Evolutionary conservation across 371 early-diverging fungal genomes (phyloP), one percentile per base, ranked within the genome.

Genomic region (Gilbertella persicaria): DNA sequence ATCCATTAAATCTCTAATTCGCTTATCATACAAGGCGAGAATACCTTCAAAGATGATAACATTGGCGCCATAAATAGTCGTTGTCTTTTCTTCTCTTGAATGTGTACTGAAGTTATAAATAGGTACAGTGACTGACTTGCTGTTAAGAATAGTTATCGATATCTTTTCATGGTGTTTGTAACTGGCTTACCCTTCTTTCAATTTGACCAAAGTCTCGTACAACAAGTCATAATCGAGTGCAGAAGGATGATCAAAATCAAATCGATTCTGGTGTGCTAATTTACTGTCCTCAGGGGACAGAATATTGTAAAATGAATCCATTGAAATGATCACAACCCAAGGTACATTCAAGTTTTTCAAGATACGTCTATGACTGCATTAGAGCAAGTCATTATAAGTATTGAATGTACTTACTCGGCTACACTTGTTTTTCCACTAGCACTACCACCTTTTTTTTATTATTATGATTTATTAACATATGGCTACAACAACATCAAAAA

Each of bases 41-140:
- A 95, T 95, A 39, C 97, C 97, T 61, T 96, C 95, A 70, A 94
- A 94, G 37, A 95, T 91, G 36, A 96, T 77, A 4, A 97, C 92
- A 50, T 92, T 94, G 20, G 95, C 96, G 40, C 95, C 95, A 66
- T 95, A 94, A 16, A 95, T 77, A 2, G 86, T 77, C 39, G 79
- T 82, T 2, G 80, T 71, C 59, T 84, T 77, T 52, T 84, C 71
- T 23, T 83, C 79, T 30, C 93, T 84, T 57, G 91, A 84, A 63
- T 92, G 91, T 2, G 84, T 87, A 14, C 66, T 50, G 61, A 93
- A 91, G 62, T 91, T 88, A 62, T 93, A 93, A 39, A 87, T 75
- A 24, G 92, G 92, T 16, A 93, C 80, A 28, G 83, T 81, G 1
- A 89, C 87, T 23, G 82, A 80, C 69, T 73, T 84, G 4, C 82